Base-by-base conservation (phyloP, 495 filamentous ascomycete species). In the Podospora anserina region DNA sequence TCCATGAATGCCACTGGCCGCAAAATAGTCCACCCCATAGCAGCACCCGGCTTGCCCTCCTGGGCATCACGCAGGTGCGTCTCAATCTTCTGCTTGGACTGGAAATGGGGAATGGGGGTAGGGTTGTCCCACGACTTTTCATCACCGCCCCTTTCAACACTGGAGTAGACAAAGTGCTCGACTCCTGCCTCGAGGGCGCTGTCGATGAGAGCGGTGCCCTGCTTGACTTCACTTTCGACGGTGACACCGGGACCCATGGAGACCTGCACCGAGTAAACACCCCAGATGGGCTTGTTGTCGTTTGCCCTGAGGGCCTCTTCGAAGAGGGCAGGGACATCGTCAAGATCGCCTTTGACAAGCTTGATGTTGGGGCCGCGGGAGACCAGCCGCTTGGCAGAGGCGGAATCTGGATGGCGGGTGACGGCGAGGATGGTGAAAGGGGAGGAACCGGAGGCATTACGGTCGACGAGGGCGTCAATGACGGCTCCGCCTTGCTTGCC, bases 1-100 rank as follows among this genome's bases (percentile, higher is more conserved):
- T 92, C 90, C 78, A 90, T 86, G 77, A 92, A 93, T 0, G 86
- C 85, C 0, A 84, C 83, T 0, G 90, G 88, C n/a, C 88, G 83
- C 4, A 90, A 75, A 27, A 90, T 86, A 0, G 84, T 86, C 84
- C 86, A 90, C 3, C 72, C 68, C 86, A 91, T 89, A 9, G 58
- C 63, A 6, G 67, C 71, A 0, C 76, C 78, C 11, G 70, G 44
- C n/a, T 72, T 63, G 23, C 76, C 75, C 18, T 62, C 63, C 18
- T 69, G 71, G 1, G 74, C 68, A 18, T 73, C 64, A 26, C 84
- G 76, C 19, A 93, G 82, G 70, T 91, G 80, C 59, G 81, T 74
- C 79, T 93, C 91, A 70, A 92, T 89, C 1, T 83, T 71, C 70
- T 89, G 81, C 76, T 93, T 92, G 78, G 74, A 80, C 65, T 83